A percentile compares a stretch with the other conserved stretches of the same genome.
Conservation (phyloP, 129 eudicot genomes). For the Ambrosia artemisiifolia region DNA sequence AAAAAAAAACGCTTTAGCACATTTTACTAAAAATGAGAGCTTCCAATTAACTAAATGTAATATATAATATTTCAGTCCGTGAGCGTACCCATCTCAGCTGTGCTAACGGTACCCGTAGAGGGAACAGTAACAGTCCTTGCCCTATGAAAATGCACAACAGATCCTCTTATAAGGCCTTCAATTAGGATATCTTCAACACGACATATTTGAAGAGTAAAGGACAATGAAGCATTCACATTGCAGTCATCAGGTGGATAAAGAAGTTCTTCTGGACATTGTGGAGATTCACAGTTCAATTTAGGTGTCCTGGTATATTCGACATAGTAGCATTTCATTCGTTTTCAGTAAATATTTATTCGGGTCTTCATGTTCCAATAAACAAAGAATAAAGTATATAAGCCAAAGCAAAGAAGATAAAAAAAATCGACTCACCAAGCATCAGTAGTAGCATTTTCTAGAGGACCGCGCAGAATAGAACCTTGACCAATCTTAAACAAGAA, state of each 20-base stretch:
- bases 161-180: constrained; percentile 84
- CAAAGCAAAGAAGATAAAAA: constrained; percentile 4
- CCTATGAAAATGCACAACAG: constrained; percentile 91
- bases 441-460: constrained; percentile 58
- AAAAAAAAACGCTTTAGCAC: not conserved
- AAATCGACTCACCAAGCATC: constrained; percentile 67
- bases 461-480: constrained; percentile 90
- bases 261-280: constrained; percentile 73
- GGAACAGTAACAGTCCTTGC: constrained; percentile 69
- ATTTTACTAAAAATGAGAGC: constrained; percentile 2
- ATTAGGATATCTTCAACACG: constrained; percentile 96
- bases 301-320: constrained; percentile 59
- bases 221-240: constrained; percentile 81
- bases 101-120: constrained; percentile 69
- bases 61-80: not conserved
- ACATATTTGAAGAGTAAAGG: constrained; percentile 94
- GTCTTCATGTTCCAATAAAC: not conserved
- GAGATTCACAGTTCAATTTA: constrained; percentile 65
- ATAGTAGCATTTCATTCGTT: not conserved
- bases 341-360: not conserved
- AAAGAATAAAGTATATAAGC: constrained; percentile 1
- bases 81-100: constrained; percentile 77
- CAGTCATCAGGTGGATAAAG: constrained; percentile 97
- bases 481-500: constrained; percentile 75
- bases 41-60: not conserved